phyloP scores from a whole-genome alignment of 179 eudicot species.

The Silene noctiflora region DNA sequence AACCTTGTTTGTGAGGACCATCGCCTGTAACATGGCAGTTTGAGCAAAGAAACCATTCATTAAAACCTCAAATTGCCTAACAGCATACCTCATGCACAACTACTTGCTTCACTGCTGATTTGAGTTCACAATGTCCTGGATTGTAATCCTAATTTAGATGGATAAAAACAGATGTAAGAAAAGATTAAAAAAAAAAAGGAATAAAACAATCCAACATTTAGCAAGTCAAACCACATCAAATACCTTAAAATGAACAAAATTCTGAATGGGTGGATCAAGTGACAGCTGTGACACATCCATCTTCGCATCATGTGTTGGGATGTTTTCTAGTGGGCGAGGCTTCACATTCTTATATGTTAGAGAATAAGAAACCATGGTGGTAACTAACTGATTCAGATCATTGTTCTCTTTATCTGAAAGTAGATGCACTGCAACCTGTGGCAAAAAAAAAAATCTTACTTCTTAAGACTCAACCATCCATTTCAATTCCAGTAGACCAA shows the following conservation, averaged over 20 bases:
- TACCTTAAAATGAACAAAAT: conserved; percentile 69
- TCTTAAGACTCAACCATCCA: conserved; percentile 2
- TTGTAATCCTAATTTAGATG: conserved; percentile 52
- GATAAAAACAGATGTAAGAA: conserved; percentile 7
- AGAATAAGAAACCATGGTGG: conserved; percentile 76
- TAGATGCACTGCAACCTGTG: conserved; percentile 83
- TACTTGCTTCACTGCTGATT: conserved; percentile 78
- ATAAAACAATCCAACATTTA: conserved; percentile 7
- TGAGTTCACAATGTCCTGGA: conserved; percentile 57
- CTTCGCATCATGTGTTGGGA: conserved; percentile 39
- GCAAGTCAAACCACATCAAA: conserved; percentile 18
- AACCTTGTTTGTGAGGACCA: neutral
- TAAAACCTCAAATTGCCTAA: neutral
- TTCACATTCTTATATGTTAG: conserved; percentile 63
- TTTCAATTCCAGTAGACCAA: neutral
- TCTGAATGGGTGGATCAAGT: conserved; percentile 74
- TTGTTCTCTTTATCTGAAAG: conserved; percentile 73
- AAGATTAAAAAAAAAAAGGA: conserved; percentile 14
- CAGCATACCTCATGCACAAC: conserved; percentile 79
- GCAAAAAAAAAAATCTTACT: conserved; percentile 18
- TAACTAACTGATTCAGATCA: conserved; percentile 58
- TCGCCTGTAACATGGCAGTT: neutral
- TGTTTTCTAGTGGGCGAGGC: conserved; percentile 42
- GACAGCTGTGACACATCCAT: conserved; percentile 50
- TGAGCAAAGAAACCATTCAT: conserved; percentile 7